Percentiles rank a stretch among this genome's conserved stretches.
Evolutionary conservation across 148 eudicot species (phyloP).

Genomic region (Fagopyrum tataricum): DNA sequence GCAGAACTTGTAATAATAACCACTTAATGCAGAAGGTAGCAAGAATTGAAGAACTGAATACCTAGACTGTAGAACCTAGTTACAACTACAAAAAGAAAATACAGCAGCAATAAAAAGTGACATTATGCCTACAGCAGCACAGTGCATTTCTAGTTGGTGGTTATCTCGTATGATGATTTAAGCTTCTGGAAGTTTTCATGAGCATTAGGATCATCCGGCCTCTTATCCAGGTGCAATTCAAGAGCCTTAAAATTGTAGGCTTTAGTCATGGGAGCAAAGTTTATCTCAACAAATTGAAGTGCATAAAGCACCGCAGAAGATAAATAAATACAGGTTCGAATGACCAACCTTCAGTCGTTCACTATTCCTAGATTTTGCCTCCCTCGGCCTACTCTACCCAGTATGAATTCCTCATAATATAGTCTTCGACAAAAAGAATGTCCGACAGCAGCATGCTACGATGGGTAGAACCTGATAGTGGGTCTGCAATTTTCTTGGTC

Average conservation of each 20-base stretch:
- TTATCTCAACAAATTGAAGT: too few species aligned
- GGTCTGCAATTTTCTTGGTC: background rate
- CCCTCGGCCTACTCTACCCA: background rate
- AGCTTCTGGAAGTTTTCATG: conserved; percentile 51
- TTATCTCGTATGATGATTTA: conserved; percentile 34
- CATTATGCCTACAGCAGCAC: background rate
- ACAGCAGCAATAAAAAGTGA: background rate
- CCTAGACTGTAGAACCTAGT: background rate
- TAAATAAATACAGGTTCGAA: too few species aligned
- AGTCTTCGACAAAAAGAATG: too few species aligned
- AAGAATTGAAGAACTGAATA: background rate
- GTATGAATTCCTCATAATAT: background rate
- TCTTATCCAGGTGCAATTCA: conserved; percentile 58
- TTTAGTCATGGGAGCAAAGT: conserved; percentile 17
- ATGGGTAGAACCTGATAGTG: background rate
- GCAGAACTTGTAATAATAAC: background rate
- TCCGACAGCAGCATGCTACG: background rate
- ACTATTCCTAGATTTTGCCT: background rate
- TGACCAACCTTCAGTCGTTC: background rate
- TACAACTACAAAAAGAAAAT: background rate
- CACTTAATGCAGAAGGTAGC: background rate
- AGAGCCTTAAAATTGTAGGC: conserved; percentile 55
- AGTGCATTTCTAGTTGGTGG: background rate
- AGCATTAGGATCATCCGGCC: conserved; percentile 58
- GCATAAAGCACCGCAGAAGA: too few species aligned